Conservation (phyloP, 2,329 filamentous ascomycete species). For the Alternaria triticina region DNA sequence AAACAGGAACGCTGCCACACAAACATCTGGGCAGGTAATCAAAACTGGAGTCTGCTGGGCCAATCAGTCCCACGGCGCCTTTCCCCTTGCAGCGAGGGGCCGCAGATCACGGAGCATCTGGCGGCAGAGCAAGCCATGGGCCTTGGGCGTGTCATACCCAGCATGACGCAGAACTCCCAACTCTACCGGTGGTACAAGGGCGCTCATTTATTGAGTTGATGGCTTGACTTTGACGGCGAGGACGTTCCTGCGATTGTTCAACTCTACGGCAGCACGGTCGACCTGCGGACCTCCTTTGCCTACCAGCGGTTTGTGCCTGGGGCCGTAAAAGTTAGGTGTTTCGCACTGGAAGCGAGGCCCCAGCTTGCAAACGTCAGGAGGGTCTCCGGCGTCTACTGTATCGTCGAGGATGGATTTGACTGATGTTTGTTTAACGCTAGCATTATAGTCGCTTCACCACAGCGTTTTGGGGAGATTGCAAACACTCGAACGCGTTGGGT, state of each 20-base stretch:
- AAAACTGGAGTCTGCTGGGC: background rate
- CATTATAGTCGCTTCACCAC: background rate
- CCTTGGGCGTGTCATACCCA: slow-evolving; percentile 14
- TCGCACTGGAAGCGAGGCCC: background rate
- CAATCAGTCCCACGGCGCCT: slow-evolving; percentile 15
- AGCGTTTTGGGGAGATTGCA: background rate
- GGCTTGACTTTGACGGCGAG: background rate
- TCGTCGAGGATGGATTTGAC: background rate
- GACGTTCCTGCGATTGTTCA: background rate
- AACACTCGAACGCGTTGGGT: background rate
- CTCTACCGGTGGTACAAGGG: background rate
- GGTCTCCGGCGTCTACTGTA: background rate
- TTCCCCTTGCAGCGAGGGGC: slow-evolving; percentile 16
- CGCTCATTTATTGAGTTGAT: background rate
- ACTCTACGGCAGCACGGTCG: background rate
- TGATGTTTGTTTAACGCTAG: background rate
- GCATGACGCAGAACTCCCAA: slow-evolving; percentile 6
- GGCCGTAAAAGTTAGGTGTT: background rate
- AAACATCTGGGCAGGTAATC: slow-evolving; percentile 19
- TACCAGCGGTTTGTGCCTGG: background rate
- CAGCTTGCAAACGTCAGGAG: background rate
- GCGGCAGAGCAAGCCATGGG: slow-evolving; percentile 18
- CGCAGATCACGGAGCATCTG: slow-evolving; percentile 14
- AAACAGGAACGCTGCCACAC: slow-evolving; percentile 11
- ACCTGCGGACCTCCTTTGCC: background rate